These are phyloP conservation scores for Phyllosticta capitalensis DNA, from an alignment of 2,329 filamentous ascomycete species.

Conservation along the genomic window DNA sequence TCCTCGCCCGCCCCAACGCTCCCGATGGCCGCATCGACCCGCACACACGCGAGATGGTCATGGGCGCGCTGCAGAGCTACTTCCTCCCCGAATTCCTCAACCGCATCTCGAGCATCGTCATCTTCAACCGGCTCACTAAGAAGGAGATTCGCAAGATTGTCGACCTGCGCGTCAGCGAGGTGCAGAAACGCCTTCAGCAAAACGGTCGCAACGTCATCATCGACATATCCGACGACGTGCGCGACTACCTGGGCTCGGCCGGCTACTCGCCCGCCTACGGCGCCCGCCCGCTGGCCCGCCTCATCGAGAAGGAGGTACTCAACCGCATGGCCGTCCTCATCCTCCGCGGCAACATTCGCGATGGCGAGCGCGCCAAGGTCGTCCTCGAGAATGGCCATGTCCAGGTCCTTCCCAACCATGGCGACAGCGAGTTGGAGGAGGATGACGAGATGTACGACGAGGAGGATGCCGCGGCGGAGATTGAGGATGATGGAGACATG, in stretches of 20 bases:
- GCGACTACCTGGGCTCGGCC: conserved; percentile 82
- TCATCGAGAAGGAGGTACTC: conserved; percentile 96
- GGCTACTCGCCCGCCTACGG: conserved; percentile 96
- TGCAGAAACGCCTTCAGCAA: conserved; percentile 78
- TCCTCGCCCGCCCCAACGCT: conserved; percentile 67
- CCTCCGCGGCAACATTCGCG: conserved; percentile 70
- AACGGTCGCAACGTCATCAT: conserved; percentile 85
- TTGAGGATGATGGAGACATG: conserved; percentile 47
- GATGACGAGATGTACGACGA: conserved; percentile 69
- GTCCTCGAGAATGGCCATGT: conserved; percentile 73
- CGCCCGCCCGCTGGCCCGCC: conserved; percentile 73
- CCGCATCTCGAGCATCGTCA: conserved; percentile 90
- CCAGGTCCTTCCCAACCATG: conserved; percentile 75
- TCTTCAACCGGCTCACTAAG: conserved; percentile 93
- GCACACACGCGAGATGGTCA: conserved; percentile 79
- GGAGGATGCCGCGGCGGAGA: conserved; percentile 63
- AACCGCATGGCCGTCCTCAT: conserved; percentile 90
- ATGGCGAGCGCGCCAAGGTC: conserved; percentile 76
- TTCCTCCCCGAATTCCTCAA: conserved; percentile 98
- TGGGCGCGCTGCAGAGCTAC: conserved; percentile 83
- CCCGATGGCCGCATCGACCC: conserved; percentile 79
- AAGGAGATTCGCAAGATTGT: conserved; percentile 92
- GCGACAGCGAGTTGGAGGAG: conserved; percentile 47
- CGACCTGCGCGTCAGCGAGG: conserved; percentile 75
- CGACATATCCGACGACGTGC: conserved; percentile 71